Evolutionary conservation across 2,329 filamentous ascomycete species (phyloP).

Genomic region (Colletotrichum sp.): DNA sequence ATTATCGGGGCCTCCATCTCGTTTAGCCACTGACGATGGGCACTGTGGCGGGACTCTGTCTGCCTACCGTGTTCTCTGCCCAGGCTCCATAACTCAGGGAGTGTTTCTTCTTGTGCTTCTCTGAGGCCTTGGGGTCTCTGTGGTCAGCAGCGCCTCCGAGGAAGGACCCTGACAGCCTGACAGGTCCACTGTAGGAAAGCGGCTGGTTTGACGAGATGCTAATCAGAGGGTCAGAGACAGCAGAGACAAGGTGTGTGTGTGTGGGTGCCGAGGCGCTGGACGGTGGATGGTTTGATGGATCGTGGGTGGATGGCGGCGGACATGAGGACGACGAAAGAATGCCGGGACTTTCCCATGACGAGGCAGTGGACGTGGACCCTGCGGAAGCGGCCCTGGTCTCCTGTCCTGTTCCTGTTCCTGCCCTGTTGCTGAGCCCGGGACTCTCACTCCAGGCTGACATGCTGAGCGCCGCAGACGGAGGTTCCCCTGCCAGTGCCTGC

Average conservation of each 20-base stretch:
- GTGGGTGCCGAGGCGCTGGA: background rate
- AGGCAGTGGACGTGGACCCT: background rate
- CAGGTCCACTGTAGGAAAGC: constrained; percentile 5
- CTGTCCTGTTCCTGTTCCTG: background rate
- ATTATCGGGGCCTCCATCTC: constrained; percentile 6
- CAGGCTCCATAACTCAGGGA: background rate
- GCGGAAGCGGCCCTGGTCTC: background rate
- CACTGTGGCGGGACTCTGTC: background rate
- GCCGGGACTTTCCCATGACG: background rate
- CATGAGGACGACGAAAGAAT: background rate
- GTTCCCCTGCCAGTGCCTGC: background rate
- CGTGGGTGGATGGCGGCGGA: background rate
- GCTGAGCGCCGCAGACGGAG: background rate
- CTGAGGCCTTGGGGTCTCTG: background rate
- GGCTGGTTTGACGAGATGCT: background rate
- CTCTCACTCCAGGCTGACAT: background rate
- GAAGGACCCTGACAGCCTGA: background rate
- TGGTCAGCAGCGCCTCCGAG: constrained; percentile 1
- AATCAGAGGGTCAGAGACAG: background rate
- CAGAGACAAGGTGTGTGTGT: background rate
- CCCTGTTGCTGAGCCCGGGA: background rate
- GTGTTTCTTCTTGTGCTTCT: background rate
- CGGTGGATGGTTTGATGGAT: background rate
- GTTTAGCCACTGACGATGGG: background rate
- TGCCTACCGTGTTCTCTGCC: constrained; percentile 1